Evolutionary conservation across 2,329 filamentous ascomycete genomes (phyloP).

Genomic region (Monosporascus ibericus): DNA sequence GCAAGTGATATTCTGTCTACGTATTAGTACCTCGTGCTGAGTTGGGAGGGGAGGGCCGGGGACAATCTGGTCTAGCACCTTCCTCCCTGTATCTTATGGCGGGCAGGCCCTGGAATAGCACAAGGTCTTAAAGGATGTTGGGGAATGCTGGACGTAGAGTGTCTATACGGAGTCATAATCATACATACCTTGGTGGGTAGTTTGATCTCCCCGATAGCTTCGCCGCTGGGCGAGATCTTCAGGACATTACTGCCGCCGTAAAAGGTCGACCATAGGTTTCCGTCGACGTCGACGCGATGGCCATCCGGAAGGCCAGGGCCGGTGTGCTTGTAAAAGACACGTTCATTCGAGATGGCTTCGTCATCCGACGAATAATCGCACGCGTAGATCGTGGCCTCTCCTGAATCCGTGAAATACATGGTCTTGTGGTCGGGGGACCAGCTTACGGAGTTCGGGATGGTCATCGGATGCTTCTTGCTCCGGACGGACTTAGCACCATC

Average conservation of each 20-base stretch:
- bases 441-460: constrained; percentile 78
- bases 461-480: constrained; percentile 54
- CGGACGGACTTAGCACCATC: constrained; percentile 54
- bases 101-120: no score
- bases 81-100: background rate
- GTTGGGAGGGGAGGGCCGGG: background rate
- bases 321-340: constrained; percentile 66
- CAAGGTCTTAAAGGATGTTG: no score
- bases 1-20: constrained; percentile 64
- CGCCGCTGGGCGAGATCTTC: constrained; percentile 63
- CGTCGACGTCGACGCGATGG: constrained; percentile 75
- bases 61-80: background rate
- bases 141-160: no score
- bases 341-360: constrained; percentile 60
- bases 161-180: background rate
- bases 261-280: constrained; percentile 85
- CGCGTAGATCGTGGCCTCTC: constrained; percentile 61
- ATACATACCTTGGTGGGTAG: constrained; percentile 54
- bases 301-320: constrained; percentile 70
- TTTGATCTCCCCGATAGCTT: constrained; percentile 66
- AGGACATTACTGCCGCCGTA: constrained; percentile 73
- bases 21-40: background rate
- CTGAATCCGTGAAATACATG: constrained; percentile 80
- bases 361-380: constrained; percentile 66
- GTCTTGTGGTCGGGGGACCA: constrained; percentile 69